phyloP scores from a whole-genome alignment of 768 basidiomycete species.

The Leucocoprinus birnbaumii region DNA sequence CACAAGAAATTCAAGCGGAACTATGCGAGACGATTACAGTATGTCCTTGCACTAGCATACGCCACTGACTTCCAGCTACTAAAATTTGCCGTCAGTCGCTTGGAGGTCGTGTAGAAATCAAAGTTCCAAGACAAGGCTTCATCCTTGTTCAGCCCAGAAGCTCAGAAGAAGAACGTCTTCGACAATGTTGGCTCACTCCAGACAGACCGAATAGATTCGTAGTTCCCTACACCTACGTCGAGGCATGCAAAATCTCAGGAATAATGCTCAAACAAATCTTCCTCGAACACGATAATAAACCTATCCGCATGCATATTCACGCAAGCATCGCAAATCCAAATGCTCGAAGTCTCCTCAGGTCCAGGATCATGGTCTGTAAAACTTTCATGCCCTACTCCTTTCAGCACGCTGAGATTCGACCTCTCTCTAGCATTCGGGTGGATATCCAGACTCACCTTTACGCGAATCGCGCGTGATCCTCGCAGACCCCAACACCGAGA shows the following conservation, averaged over 20 bases:
- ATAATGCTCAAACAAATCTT: conserved; percentile 77
- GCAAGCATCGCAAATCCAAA: conserved; percentile 78
- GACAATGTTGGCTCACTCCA: conserved; percentile 64
- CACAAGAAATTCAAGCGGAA: conserved; percentile 65
- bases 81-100: conserved; percentile 42
- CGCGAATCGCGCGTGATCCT: conserved; percentile 74
- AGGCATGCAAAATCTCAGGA: conserved; percentile 80
- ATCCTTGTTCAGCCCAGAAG: conserved; percentile 69
- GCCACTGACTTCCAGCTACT: background rate
- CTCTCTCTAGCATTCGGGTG: conserved; percentile 67
- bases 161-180: conserved; percentile 70
- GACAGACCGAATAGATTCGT: conserved; percentile 77
- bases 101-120: conserved; percentile 74
- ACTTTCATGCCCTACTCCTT: background rate
- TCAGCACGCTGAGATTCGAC: background rate
- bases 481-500: conserved; percentile 76
- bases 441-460: conserved; percentile 68
- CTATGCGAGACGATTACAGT: conserved; percentile 75
- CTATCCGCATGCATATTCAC: conserved; percentile 79
- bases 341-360: conserved; percentile 60
- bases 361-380: conserved; percentile 64
- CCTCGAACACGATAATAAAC: conserved; percentile 49
- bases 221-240: conserved; percentile 79
- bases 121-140: conserved; percentile 76
- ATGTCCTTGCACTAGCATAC: conserved; percentile 14